phyloP scores from a whole-genome alignment of 1,139 yeast species.

The Neolecta irregularis region DNA sequence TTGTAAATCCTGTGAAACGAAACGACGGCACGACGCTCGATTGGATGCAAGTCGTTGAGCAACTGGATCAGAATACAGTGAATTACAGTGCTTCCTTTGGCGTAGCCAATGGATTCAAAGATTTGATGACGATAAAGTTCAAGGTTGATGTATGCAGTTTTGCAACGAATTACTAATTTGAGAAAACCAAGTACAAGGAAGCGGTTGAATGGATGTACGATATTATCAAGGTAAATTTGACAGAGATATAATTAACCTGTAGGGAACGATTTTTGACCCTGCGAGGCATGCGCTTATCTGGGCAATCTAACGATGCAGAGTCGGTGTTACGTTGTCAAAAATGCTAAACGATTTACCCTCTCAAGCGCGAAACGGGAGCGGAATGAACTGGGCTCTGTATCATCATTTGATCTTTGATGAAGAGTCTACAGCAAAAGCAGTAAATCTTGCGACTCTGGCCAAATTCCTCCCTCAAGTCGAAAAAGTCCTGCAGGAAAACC shows the following conservation, averaged over 20 bases:
- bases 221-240: no score
- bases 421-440: slow-evolving; percentile 52
- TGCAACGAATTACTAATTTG: no score
- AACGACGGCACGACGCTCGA: slow-evolving; percentile 46
- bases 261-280: no score
- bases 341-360: slow-evolving; percentile 63
- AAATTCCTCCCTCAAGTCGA: slow-evolving; percentile 37
- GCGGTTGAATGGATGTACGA: no score
- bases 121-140: slow-evolving; percentile 41
- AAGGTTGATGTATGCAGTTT: slow-evolving; percentile 46
- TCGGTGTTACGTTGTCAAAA: slow-evolving; percentile 57
- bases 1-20: slow-evolving; percentile 54
- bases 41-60: slow-evolving; percentile 59
- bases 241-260: no score
- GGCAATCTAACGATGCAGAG: no score
- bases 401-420: slow-evolving; percentile 28
- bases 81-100: slow-evolving; percentile 34
- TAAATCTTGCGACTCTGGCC: slow-evolving; percentile 53
- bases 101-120: slow-evolving; percentile 46
- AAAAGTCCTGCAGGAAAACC: no score
- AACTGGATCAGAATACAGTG: slow-evolving; percentile 58
- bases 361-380: slow-evolving; percentile 60
- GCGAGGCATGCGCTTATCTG: no score
- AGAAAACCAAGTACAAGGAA: slow-evolving; percentile 44
- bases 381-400: slow-evolving; percentile 51